A percentile compares a stretch with the other conserved stretches of the same genome.
Conservation (phyloP, 1,139 yeast genomes). For the Geotrichum candidum region DNA sequence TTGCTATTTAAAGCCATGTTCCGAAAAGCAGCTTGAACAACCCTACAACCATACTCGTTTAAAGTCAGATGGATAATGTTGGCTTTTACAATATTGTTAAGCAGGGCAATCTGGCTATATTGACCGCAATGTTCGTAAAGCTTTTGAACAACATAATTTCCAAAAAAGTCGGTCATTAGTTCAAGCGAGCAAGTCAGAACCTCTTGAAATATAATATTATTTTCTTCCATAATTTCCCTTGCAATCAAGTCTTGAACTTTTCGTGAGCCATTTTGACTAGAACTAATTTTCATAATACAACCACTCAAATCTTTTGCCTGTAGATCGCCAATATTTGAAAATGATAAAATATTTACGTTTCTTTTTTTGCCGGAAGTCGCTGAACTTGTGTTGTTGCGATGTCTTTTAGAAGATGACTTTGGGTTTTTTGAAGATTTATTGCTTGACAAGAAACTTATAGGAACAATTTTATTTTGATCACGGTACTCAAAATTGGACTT, state of each 20-base stretch:
- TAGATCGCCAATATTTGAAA: neutral
- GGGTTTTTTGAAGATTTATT: neutral
- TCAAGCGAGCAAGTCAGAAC: neutral
- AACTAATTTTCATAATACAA: neutral
- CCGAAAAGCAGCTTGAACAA: neutral
- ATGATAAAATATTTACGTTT: neutral
- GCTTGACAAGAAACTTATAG: neutral
- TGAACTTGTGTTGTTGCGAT: neutral
- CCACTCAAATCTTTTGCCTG: slow-evolving; percentile 1
- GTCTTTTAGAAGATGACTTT: neutral
- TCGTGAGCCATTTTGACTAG: slow-evolving; percentile 5
- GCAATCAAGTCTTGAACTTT: slow-evolving; percentile 2
- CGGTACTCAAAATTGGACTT: neutral
- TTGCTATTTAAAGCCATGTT: neutral
- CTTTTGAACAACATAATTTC: slow-evolving; percentile 8
- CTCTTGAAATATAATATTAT: slow-evolving; percentile 2
- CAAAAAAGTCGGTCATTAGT: slow-evolving; percentile 8
- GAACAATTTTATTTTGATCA: neutral
- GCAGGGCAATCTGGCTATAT: neutral
- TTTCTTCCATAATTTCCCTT: neutral
- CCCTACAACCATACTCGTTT: neutral
- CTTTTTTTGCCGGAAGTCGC: neutral
- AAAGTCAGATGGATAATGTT: neutral
- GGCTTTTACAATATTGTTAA: neutral
- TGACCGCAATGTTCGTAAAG: slow-evolving; percentile 2